These are phyloP conservation scores for Musa beccarii DNA, from an alignment of 176 grass and related monocot genomes.

Conservation along the genomic window DNA sequence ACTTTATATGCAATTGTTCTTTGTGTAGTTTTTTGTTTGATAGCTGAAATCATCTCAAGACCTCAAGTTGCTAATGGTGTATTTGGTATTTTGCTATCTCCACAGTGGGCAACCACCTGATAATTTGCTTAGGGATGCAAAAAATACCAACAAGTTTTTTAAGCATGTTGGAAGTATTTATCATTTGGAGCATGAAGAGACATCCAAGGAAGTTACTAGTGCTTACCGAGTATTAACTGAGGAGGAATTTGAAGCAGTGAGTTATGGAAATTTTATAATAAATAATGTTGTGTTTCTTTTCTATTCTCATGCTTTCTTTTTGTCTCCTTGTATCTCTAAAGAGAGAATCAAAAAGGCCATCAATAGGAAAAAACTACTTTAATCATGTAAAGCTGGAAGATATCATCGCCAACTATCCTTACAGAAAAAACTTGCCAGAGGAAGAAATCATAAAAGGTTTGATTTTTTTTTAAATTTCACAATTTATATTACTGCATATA, in stretches of 20 bases:
- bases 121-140: conserved; percentile 73
- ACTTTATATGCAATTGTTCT: no score
- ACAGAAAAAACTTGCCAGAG: conserved; percentile 59
- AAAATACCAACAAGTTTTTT: conserved; percentile 73
- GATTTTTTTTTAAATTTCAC: conserved; percentile 14
- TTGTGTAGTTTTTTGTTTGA: not conserved
- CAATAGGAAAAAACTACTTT: conserved; percentile 85
- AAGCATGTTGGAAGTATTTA: conserved; percentile 69
- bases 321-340: conserved; percentile 31
- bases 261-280: conserved; percentile 24
- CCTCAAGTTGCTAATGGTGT: not conserved
- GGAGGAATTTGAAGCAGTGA: conserved; percentile 74
- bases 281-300: conserved; percentile 12
- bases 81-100: conserved; percentile 2
- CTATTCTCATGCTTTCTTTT: conserved; percentile 17
- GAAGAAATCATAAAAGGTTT: conserved; percentile 56
- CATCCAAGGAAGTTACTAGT: conserved; percentile 28
- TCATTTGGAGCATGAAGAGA: conserved; percentile 25
- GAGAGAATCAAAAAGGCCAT: conserved; percentile 79
- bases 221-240: conserved; percentile 76
- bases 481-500: conserved; percentile 5
- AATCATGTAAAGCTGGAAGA: conserved; percentile 70
- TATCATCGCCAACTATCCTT: conserved; percentile 75
- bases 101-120: conserved; percentile 82
- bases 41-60: not conserved